Evolutionary conservation across 2,329 filamentous ascomycete genomes (phyloP).

Genomic region (Myriangium duriaei): DNA sequence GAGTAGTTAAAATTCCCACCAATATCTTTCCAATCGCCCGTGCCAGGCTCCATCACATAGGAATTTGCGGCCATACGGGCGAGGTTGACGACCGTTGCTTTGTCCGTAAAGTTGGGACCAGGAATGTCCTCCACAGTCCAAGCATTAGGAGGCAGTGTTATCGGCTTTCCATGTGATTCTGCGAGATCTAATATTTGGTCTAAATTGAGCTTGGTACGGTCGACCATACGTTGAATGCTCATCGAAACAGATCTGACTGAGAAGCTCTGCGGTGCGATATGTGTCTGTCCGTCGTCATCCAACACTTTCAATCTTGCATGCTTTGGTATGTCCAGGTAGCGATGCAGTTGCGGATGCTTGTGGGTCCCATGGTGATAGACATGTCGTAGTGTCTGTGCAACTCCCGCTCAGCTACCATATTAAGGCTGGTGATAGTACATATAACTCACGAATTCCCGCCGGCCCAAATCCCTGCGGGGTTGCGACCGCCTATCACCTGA

Average conservation of each 20-base stretch:
- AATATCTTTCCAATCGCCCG: conserved; percentile 74
- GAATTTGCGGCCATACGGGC: conserved; percentile 84
- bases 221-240: conserved; percentile 67
- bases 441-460: no score
- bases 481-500: no score
- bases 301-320: background rate
- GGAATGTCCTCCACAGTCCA: conserved; percentile 73
- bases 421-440: no score
- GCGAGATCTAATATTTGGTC: conserved; percentile 66
- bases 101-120: conserved; percentile 74
- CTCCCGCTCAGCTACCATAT: no score
- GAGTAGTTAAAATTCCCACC: conserved; percentile 71
- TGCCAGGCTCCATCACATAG: conserved; percentile 61
- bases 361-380: conserved; percentile 86
- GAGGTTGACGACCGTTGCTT: conserved; percentile 68
- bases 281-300: background rate
- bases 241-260: no score
- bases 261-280: background rate
- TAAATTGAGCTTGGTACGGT: conserved; percentile 63
- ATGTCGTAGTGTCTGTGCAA: conserved; percentile 61
- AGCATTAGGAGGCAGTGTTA: conserved; percentile 55
- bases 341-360: conserved; percentile 63
- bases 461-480: no score
- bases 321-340: conserved; percentile 53
- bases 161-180: conserved; percentile 53